phyloP scores from a whole-genome alignment of 2,329 filamentous ascomycete genomes.

The Neospermospora avenae region DNA sequence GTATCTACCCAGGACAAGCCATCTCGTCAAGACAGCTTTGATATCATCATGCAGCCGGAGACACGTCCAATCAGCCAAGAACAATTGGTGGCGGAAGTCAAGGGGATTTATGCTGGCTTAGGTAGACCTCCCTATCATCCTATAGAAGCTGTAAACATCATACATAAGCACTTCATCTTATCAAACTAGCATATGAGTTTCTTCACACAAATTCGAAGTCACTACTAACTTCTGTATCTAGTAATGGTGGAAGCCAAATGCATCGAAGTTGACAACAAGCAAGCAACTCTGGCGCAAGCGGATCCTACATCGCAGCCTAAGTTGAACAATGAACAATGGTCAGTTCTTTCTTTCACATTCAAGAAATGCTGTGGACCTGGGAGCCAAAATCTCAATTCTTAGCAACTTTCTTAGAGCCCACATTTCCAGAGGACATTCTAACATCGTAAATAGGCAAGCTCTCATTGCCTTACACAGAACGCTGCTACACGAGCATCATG shows the following conservation, averaged over 20 bases:
- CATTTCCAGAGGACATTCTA: not conserved
- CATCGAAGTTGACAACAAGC: slow-evolving; percentile 73
- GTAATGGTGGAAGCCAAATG: slow-evolving; percentile 86
- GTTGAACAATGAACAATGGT: slow-evolving; percentile 68
- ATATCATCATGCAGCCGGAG: slow-evolving; percentile 46
- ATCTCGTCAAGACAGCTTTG: slow-evolving; percentile 52
- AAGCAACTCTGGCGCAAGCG: slow-evolving; percentile 50
- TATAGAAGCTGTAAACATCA: too few relatives aligned
- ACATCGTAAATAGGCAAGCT: slow-evolving; percentile 48
- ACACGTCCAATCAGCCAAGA: slow-evolving; percentile 41
- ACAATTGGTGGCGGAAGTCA: slow-evolving; percentile 32
- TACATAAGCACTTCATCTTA: too few relatives aligned
- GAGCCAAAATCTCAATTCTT: too few relatives aligned
- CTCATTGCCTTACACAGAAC: slow-evolving; percentile 80
- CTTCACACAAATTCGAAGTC: not conserved
- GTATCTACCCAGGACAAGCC: slow-evolving; percentile 36
- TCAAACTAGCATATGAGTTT: too few relatives aligned
- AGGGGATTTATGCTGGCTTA: slow-evolving; percentile 70
- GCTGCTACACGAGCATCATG: slow-evolving; percentile 76
- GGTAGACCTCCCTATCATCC: too few relatives aligned
- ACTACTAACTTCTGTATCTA: not conserved
- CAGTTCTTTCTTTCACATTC: not conserved
- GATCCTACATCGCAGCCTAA: slow-evolving; percentile 40
- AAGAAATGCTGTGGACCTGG: not conserved
- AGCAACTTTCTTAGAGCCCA: too few relatives aligned